Evolutionary conservation across 1,139 yeast genomes (phyloP).

Genomic region (Arxiozyma telluris): DNA sequence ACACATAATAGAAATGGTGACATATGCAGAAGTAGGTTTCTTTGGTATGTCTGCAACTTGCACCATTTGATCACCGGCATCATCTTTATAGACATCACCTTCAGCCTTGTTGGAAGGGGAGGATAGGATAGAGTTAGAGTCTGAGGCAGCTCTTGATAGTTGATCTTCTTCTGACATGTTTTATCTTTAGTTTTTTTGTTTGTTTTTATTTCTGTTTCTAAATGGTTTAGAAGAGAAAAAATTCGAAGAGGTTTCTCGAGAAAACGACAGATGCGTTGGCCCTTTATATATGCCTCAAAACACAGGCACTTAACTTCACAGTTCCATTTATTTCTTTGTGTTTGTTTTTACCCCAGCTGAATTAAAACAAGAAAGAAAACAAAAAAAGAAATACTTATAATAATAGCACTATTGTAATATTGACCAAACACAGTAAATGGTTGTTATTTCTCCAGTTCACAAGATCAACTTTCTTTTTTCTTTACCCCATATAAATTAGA

Average conservation of each 20-base stretch:
- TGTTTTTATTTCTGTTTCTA: background rate
- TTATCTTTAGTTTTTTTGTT: background rate
- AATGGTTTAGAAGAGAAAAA: background rate
- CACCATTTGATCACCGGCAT: conserved; percentile 10
- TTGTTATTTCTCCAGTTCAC: background rate
- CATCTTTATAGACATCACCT: conserved; percentile 12
- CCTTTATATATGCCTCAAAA: background rate
- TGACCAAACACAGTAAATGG: background rate
- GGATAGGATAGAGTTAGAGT: conserved; percentile 13
- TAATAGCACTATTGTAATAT: background rate
- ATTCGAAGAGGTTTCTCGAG: background rate
- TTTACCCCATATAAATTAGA: background rate
- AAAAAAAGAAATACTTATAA: too few species aligned
- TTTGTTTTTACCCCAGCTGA: background rate
- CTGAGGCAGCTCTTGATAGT: conserved; percentile 12
- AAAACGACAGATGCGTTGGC: background rate
- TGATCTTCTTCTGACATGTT: conserved; percentile 6
- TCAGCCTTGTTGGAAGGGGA: conserved; percentile 20
- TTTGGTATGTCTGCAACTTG: conserved; percentile 15
- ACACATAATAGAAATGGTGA: conserved; percentile 28
- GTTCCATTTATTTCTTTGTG: background rate
- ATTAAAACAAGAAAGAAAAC: background rate
- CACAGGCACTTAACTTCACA: background rate
- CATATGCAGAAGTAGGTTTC: conserved; percentile 38
- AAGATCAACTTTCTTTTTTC: background rate